A percentile compares a stretch with the other conserved stretches of the same genome.
Conservation (phyloP, 768 basidiomycete species). For the Lactarius quietus region DNA sequence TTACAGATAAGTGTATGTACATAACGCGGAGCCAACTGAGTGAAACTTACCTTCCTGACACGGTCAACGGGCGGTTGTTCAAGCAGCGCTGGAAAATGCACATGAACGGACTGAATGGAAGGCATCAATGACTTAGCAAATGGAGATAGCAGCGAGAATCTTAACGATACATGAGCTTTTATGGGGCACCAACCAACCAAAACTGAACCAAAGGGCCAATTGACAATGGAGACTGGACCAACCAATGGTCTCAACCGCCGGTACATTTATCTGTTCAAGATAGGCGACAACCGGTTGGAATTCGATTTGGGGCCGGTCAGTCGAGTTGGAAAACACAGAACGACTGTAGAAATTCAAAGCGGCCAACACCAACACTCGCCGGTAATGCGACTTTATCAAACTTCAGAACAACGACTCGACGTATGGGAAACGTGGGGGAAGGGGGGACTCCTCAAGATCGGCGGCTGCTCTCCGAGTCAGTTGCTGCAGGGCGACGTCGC, state of each 20-base stretch:
- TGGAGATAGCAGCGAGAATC: constrained; percentile 20
- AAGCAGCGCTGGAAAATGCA: constrained; percentile 36
- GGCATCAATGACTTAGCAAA: constrained; percentile 23
- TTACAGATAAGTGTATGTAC: constrained; percentile 16
- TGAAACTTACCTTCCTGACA: constrained; percentile 32
- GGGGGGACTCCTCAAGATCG: not conserved
- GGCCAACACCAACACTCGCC: constrained; percentile 1
- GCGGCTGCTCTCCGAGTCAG: not conserved
- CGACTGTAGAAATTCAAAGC: constrained; percentile 7
- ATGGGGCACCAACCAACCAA: constrained; percentile 6
- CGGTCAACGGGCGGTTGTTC: constrained; percentile 35
- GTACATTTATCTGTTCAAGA: not conserved
- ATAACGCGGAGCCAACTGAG: not conserved
- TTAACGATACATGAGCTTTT: constrained; percentile 18
- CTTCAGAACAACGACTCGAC: not conserved
- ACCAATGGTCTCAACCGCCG: constrained; percentile 12
- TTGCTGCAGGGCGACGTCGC: not conserved
- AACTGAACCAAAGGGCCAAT: constrained; percentile 13
- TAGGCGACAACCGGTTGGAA: constrained; percentile 5
- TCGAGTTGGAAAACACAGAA: constrained; percentile 6
- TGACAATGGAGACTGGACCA: constrained; percentile 13
- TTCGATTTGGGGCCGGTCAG: not conserved
- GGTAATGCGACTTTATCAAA: constrained; percentile 4
- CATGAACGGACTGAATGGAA: constrained; percentile 26
- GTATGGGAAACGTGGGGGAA: not conserved